Percentiles rank a stretch among this genome's conserved stretches.
Conservation (phyloP, 1,284 basidiomycete genomes). For the Xerocomus amazonicus region DNA sequence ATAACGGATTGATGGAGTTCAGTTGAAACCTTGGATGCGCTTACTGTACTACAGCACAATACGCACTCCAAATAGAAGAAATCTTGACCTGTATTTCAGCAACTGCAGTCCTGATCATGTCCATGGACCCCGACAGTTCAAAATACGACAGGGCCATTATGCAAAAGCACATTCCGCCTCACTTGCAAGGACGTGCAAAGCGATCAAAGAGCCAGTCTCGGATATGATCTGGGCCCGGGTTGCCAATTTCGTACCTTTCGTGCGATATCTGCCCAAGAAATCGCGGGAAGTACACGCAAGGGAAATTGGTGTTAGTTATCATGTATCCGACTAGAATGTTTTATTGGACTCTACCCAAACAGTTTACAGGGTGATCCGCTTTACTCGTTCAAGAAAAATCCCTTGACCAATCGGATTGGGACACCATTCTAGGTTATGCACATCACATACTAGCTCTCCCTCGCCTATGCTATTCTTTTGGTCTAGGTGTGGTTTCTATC, state of each 20-base stretch:
- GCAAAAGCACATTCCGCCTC: not conserved
- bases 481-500: not conserved
- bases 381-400: not conserved
- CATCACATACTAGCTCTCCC: not conserved
- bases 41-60: too few relatives aligned
- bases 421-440: constrained; percentile 5
- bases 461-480: not conserved
- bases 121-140: too few relatives aligned
- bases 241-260: constrained; percentile 10
- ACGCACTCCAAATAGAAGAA: too few relatives aligned
- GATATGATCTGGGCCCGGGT: constrained; percentile 11
- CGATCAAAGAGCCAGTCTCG: constrained; percentile 15
- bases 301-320: too few relatives aligned
- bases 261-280: constrained; percentile 10
- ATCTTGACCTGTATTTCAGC: too few relatives aligned
- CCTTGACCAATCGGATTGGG: constrained; percentile 5
- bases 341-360: too few relatives aligned
- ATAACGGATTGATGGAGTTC: too few relatives aligned
- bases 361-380: too few relatives aligned
- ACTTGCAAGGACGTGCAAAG: constrained; percentile 12
- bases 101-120: too few relatives aligned
- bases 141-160: too few relatives aligned
- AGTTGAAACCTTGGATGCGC: too few relatives aligned
- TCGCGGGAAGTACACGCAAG: not conserved
- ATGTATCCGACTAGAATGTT: too few relatives aligned